Base-by-base conservation (phyloP, 768 basidiomycete genomes). In the Tremella mesenterica region DNA sequence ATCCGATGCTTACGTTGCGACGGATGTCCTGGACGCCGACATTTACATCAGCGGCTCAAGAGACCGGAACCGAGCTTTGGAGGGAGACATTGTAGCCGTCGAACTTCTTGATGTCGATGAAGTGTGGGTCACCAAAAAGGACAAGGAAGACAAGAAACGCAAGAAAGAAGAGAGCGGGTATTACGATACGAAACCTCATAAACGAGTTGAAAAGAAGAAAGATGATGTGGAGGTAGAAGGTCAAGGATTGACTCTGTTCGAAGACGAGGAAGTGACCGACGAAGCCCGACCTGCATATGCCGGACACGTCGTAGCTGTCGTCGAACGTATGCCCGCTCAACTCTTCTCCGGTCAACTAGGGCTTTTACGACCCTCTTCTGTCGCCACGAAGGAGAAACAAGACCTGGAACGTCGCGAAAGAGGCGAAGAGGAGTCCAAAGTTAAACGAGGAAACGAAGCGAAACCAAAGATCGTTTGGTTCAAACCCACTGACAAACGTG, bases 401-500 rank as follows among this genome's bases (percentile, higher is more conserved):
- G 93, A 97, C 59, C 89, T 93, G 25, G 95, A 99, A 73, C 83
- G 95, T 31, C 84, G 91, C 52, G 95, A 97, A 74, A 85, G 95
- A 48, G 95, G 95, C 72, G 95, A 93, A 43, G 90, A 92, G 69
- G 58, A 48, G 14, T 85, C 83, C 38, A 86, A 88, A 36, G 85
- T 87, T 34, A 47, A 50, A 14, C 49, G 56, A 4, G 47, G 60
- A 31, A 49, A 48, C 23, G 80, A 85, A 63, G 84, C 85, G 72
- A 84, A 92, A 34, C 93, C 93, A 58, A 97, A 96, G 79, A 99
- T 99, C 60, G 92, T 99, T 43, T 99, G 95, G 95, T 97, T 99
- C 80, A 93, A 96, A 76, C 95, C 95, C 3, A 96, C 93, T 25
- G 92, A 96, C 77, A 99, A 99, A 74, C 87, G 95, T 53, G 95